A percentile compares a stretch with the other conserved stretches of the same genome.
Evolutionary conservation across 2,329 filamentous ascomycete genomes (phyloP).

Genomic region (Fusarium caatingaense): DNA sequence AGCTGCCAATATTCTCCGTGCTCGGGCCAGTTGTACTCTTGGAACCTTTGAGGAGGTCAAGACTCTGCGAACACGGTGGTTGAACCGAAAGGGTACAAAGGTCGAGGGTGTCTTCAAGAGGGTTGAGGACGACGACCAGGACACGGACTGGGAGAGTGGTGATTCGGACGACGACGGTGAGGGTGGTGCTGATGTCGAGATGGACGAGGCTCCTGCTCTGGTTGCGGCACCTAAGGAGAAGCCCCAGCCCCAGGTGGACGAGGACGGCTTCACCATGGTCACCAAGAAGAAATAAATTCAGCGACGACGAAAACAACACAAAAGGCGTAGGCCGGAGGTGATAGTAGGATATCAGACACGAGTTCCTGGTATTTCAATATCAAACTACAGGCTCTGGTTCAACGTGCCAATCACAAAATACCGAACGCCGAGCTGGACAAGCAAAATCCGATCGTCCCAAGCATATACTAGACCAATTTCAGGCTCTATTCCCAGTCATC

Average conservation of each 20-base stretch:
- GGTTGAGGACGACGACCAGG: conserved; percentile 66
- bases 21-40: conserved; percentile 72
- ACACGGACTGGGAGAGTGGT: conserved; percentile 71
- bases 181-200: conserved; percentile 69
- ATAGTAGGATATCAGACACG: conserved; percentile 25
- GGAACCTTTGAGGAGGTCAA: conserved; percentile 75
- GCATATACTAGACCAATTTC: conserved; percentile 20
- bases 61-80: conserved; percentile 71
- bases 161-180: conserved; percentile 71
- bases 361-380: conserved; percentile 45
- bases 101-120: conserved; percentile 65
- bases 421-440: conserved; percentile 50
- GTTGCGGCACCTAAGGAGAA: conserved; percentile 70
- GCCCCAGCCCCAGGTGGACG: conserved; percentile 77
- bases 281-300: conserved; percentile 63
- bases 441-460: conserved; percentile 32
- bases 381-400: conserved; percentile 38
- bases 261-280: conserved; percentile 84
- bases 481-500: conserved; percentile 79
- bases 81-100: conserved; percentile 69
- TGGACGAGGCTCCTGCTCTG: conserved; percentile 75
- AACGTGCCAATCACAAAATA: conserved; percentile 41
- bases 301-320: conserved; percentile 39
- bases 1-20: conserved; percentile 76
- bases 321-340: neutral